Percentiles rank a stretch among this genome's conserved stretches.
Conservation (phyloP, 2,329 filamentous ascomycete genomes). For the Westerdykella ornata region DNA sequence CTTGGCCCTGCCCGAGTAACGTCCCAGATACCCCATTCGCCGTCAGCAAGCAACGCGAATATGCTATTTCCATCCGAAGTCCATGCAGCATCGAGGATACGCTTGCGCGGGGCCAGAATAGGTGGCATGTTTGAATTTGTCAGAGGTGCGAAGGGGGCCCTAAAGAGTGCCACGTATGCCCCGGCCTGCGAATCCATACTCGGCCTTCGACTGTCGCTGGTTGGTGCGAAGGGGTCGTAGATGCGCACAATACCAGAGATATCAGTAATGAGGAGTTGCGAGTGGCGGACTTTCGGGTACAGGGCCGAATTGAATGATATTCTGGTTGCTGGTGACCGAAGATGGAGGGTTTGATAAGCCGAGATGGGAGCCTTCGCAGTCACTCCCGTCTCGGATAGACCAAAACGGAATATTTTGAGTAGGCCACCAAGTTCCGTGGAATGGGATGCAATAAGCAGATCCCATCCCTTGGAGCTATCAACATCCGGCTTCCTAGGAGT, state of each 20-base stretch:
- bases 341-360: constrained; percentile 43
- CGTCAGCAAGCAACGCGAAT: constrained; percentile 44
- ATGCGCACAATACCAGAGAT: constrained; percentile 51
- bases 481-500: constrained; percentile 21
- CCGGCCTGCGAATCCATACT: constrained; percentile 15
- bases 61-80: constrained; percentile 42
- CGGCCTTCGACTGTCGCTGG: constrained; percentile 16
- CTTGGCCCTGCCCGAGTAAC: constrained; percentile 33
- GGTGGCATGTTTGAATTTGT: constrained; percentile 18
- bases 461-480: constrained; percentile 24
- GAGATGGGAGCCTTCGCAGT: constrained; percentile 34
- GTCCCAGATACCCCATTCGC: constrained; percentile 51
- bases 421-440: constrained; percentile 37
- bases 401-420: constrained; percentile 39
- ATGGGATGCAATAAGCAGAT: constrained; percentile 39
- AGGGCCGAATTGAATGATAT: constrained; percentile 50
- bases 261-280: constrained; percentile 51
- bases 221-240: constrained; percentile 48
- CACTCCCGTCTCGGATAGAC: constrained; percentile 31
- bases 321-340: constrained; percentile 46
- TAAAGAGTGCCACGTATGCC: constrained; percentile 29
- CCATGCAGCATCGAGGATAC: constrained; percentile 46
- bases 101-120: constrained; percentile 39
- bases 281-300: constrained; percentile 48
- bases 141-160: constrained; percentile 28